These are phyloP conservation scores for Cupressus sempervirens DNA, from an alignment of 75 land plant species.

Conservation along the genomic window DNA sequence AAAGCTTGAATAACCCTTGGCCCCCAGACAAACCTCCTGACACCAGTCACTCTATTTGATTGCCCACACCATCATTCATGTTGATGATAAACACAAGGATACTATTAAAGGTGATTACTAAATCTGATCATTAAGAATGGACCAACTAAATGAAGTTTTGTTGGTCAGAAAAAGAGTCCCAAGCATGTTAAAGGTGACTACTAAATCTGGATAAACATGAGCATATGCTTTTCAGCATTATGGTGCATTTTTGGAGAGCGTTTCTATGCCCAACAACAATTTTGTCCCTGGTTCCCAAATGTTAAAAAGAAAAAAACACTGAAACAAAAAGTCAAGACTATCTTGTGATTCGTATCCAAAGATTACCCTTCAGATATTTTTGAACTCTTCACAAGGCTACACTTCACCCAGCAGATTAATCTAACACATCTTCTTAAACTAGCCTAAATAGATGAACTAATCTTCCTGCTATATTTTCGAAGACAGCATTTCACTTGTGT, in stretches of 20 bases:
- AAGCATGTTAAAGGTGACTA: not conserved
- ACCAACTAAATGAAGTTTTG: too few species aligned
- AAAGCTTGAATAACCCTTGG: too few species aligned
- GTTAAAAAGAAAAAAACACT: not conserved
- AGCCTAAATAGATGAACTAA: too few species aligned
- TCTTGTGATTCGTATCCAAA: not conserved
- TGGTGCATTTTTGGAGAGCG: not conserved
- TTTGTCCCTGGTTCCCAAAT: not conserved
- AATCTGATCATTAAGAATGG: too few species aligned
- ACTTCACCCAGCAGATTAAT: not conserved
- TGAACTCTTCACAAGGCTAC: not conserved
- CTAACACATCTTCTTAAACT: too few species aligned
- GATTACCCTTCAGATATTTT: not conserved
- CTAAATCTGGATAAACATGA: not conserved
- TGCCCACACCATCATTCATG: too few species aligned
- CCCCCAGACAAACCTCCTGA: too few species aligned
- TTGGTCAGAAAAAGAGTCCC: not conserved
- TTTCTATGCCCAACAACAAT: not conserved
- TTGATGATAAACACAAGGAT: too few species aligned
- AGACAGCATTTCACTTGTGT: not conserved
- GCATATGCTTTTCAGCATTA: not conserved
- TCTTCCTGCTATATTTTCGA: constrained; percentile 1
- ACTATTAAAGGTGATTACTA: too few species aligned
- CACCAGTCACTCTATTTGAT: too few species aligned
- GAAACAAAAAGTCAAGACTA: not conserved